These are phyloP conservation scores for Suillus discolor DNA, from an alignment of 768 basidiomycete genomes.

Conservation along the genomic window DNA sequence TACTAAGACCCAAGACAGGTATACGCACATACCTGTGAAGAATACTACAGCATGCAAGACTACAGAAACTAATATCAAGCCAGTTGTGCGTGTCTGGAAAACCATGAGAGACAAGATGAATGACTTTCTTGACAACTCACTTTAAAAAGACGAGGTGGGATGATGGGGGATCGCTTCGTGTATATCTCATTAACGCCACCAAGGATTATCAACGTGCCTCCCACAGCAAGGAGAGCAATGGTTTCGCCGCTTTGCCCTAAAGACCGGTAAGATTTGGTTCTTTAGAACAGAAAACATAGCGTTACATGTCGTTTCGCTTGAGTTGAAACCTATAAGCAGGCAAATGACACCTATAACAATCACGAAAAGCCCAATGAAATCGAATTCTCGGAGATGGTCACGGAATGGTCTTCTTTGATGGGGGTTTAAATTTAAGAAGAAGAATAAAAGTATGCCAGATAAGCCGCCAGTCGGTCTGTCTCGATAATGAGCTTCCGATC, in stretches of 20 bases:
- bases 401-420: slow-evolving; percentile 32
- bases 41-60: slow-evolving; percentile 41
- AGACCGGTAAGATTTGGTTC: slow-evolving; percentile 9
- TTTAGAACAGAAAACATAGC: background rate
- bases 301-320: slow-evolving; percentile 35
- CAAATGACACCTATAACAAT: slow-evolving; percentile 38
- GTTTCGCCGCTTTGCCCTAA: slow-evolving; percentile 35
- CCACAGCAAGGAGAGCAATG: slow-evolving; percentile 38
- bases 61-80: slow-evolving; percentile 29
- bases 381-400: slow-evolving; percentile 38
- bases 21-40: slow-evolving; percentile 27
- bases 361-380: slow-evolving; percentile 40
- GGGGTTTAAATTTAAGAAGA: slow-evolving; percentile 38
- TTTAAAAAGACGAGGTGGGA: slow-evolving; percentile 44
- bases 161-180: slow-evolving; percentile 38
- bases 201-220: slow-evolving; percentile 31
- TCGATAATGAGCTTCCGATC: background rate
- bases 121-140: slow-evolving; percentile 14
- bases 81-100: slow-evolving; percentile 40
- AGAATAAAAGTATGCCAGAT: slow-evolving; percentile 33
- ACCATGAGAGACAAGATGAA: background rate
- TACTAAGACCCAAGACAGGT: background rate
- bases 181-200: slow-evolving; percentile 37
- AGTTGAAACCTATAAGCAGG: slow-evolving; percentile 42
- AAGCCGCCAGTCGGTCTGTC: slow-evolving; percentile 39